Conservation (phyloP, 192 early-diverging fungal species). For the Coemansia sp. region DNA sequence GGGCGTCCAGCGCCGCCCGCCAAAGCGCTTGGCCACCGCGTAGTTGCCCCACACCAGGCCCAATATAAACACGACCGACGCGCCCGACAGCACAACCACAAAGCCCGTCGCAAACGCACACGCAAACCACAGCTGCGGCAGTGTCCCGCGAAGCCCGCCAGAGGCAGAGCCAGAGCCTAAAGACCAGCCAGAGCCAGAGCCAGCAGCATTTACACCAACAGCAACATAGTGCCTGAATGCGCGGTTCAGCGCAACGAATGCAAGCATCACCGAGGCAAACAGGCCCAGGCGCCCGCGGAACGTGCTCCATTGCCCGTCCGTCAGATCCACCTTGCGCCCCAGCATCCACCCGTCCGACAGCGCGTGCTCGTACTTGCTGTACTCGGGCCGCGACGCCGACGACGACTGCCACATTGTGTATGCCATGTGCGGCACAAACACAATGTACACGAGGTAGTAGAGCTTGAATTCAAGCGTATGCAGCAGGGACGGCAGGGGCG, state of each 20-base stretch:
- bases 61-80: slow-evolving; percentile 75
- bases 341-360: slow-evolving; percentile 71
- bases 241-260: slow-evolving; percentile 37
- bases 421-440: slow-evolving; percentile 64
- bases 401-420: slow-evolving; percentile 57
- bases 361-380: slow-evolving; percentile 29
- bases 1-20: slow-evolving; percentile 58
- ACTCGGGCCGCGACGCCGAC: slow-evolving; percentile 37
- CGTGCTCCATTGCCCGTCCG: slow-evolving; percentile 50
- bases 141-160: not conserved
- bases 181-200: too few species aligned
- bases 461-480: slow-evolving; percentile 71
- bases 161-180: too few species aligned
- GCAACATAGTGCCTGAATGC: not conserved
- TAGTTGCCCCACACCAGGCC: slow-evolving; percentile 66
- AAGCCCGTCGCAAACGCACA: slow-evolving; percentile 62
- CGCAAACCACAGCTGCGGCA: slow-evolving; percentile 57
- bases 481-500: slow-evolving; percentile 57
- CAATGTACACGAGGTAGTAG: slow-evolving; percentile 64
- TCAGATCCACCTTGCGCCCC: slow-evolving; percentile 58
- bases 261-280: slow-evolving; percentile 24
- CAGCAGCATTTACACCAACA: too few species aligned
- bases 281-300: slow-evolving; percentile 57
- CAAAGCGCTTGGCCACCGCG: slow-evolving; percentile 55
- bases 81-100: slow-evolving; percentile 67